Evolutionary conservation across 75 land plant species (phyloP), one percentile per base, ranked within the genome.

Genomic region (Ceratopteris richardii): DNA sequence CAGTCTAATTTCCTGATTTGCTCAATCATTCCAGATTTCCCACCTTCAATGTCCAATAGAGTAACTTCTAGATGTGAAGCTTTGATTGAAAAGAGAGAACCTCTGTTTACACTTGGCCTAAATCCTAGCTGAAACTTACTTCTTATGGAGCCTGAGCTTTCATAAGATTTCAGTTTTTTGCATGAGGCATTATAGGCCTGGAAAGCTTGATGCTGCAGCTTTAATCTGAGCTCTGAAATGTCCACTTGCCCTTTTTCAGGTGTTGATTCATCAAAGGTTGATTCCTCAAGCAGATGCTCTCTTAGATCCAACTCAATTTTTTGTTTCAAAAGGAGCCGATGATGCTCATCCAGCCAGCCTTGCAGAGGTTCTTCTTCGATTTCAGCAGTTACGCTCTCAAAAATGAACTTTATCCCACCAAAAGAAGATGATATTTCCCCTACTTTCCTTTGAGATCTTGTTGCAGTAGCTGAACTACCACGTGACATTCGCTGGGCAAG

Each of bases 281-380:
- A 30, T 11, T 83, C 83, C 9, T 95, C 88, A 25, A 90, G 70
- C 56, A 86, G 74, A 23, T 81, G 80, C 52, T 81, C 77, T 65
- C 90, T 71, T 17, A 82, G 81, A 73, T 72, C 74, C 43, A 80
- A 60, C 51, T 89, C 96, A 73, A 80, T 68, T 13, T 80, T 80
- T 61, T 81, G 85, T 43, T 86, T 86, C 43, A 71, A 77, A 77
- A 89, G 60, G 46, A 95, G 71, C 1, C 71, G 83, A 62, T 77
- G 83, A 76, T 95, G 99, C 53, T 95, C 92, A 71, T 95, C 99
- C 61, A 95, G 84, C 99, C 99, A 95, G 23, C 98, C 99, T 61
- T 95, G 99, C 44, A 95, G 43, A 37, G 99, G 99, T 64, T 95
- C 99, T 61, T 95, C 99, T 66, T 95, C 99, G 65, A 95, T 95